A percentile compares a stretch with the other conserved stretches of the same genome.
Evolutionary conservation across 2,329 filamentous ascomycete species (phyloP).

Genomic region (Gliomastix tumulicola): DNA sequence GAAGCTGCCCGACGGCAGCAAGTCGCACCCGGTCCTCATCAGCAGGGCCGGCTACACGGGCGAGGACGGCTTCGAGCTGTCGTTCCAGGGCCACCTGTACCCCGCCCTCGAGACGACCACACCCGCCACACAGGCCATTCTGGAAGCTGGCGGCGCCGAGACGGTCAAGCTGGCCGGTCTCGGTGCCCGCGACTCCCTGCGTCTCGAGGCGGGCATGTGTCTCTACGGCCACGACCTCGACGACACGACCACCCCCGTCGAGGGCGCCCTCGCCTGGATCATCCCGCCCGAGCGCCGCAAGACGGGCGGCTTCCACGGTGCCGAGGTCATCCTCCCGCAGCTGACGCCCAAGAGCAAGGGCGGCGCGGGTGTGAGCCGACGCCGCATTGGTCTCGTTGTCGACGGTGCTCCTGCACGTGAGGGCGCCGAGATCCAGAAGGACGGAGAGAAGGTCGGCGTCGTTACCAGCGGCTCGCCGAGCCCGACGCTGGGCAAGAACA

Average conservation of each 20-base stretch:
- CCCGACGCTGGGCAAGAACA: conserved; percentile 80
- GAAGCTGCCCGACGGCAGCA: conserved; percentile 44
- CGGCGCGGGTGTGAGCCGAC: conserved; percentile 59
- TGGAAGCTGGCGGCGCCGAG: conserved; percentile 54
- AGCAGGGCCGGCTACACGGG: conserved; percentile 93
- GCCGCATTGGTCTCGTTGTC: conserved; percentile 75
- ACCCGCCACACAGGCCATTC: conserved; percentile 59
- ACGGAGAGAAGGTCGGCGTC: conserved; percentile 63
- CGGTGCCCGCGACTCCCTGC: conserved; percentile 83
- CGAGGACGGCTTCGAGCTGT: conserved; percentile 97
- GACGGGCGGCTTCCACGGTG: conserved; percentile 74
- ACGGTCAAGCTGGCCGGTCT: conserved; percentile 75
- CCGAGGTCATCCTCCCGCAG: conserved; percentile 69
- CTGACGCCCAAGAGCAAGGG: conserved; percentile 68
- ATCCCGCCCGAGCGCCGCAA: conserved; percentile 69
- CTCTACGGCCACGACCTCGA: conserved; percentile 98
- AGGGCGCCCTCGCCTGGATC: conserved; percentile 64
- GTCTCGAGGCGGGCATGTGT: conserved; percentile 96
- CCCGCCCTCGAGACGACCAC: conserved; percentile 32
- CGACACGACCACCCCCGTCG: conserved; percentile 59
- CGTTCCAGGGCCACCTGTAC: conserved; percentile 48
- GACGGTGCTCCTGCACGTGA: conserved; percentile 86
- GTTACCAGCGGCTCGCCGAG: conserved; percentile 89
- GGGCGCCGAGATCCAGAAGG: conserved; percentile 69
- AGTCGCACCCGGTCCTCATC: conserved; percentile 48